Evolutionary conservation across 2,329 filamentous ascomycete genomes (phyloP), one percentile per base, ranked within the genome.

Genomic region (Myriosclerotinia duriaeana): DNA sequence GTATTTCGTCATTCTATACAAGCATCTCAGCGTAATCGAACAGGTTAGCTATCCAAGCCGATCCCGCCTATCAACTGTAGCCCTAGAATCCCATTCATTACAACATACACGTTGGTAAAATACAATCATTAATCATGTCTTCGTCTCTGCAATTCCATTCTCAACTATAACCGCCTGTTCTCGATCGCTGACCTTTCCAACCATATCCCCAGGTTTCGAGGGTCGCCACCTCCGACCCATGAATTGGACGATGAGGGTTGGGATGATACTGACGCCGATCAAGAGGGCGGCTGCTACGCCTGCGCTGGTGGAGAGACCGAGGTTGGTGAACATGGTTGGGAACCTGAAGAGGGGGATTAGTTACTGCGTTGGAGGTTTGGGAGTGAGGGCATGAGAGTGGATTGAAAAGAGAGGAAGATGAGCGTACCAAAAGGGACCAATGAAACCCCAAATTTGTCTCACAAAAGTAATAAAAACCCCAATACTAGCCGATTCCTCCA

Each of bases 381-480:
- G 8, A 22, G n/a, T 6, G 6, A 8, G 6, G 8, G 9, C 3
- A 20, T 8, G 46, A 4, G 0, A 22, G 11, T 4, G 12, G 9
- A 3, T n/a, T 2, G 1, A 34, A 9, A 26, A 3, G 26, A 4
- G 22, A 26, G 7, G 36, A 36, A 36, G n/a, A 30, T 2, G 5
- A 8, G 26, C 62, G 3, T 63, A 64, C 65, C 65, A 66, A 59
- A 66, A 66, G n/a, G 65, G 65, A 7, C 67, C 65, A 44, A 66
- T 66, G 70, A 84, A 85, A 0, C 82, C 82, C 80, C 80, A 85
- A 0, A 80, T 80, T 66, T 84, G 82, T 9, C 85, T 78, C 2
- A 85, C 80, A 66, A 87, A 78, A 2, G 81, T 86, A 67, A 88
- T 80, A 69, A 87, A 87, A 0, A 86, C 84, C 1, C 85, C 85